These are phyloP conservation scores for Xenosphaeropsis pyriputrescens DNA, from an alignment of 2,329 filamentous ascomycete genomes.

Conservation along the genomic window DNA sequence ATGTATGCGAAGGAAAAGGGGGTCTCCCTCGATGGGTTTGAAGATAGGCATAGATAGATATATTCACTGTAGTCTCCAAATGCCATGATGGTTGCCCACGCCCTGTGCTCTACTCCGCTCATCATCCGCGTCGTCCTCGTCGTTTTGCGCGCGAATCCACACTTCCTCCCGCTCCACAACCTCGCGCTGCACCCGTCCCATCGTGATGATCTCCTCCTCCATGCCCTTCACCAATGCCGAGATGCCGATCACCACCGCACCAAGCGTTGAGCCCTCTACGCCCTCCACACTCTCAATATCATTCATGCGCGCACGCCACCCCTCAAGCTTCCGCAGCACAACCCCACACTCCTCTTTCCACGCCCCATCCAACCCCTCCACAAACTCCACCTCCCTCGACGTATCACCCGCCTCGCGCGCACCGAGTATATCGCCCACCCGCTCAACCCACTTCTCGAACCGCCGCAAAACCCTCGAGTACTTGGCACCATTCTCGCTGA, in stretches of 20 bases:
- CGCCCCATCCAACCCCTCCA: conserved; percentile 21
- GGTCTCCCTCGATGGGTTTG: too few species aligned
- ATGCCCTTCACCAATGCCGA: not conserved
- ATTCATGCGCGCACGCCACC: conserved; percentile 31
- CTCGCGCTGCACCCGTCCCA: conserved; percentile 46
- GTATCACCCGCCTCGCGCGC: conserved; percentile 20
- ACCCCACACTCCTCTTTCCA: conserved; percentile 44
- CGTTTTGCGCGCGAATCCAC: conserved; percentile 42
- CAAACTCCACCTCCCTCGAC: conserved; percentile 19
- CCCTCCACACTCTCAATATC: conserved; percentile 23
- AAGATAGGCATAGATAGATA: too few species aligned
- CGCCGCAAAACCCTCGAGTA: conserved; percentile 36
- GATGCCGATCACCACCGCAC: not conserved
- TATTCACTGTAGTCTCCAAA: not conserved
- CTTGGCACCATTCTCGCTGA: conserved; percentile 39
- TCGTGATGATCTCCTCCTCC: conserved; percentile 15
- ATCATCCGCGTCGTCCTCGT: conserved; percentile 15
- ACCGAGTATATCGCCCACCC: conserved; percentile 29
- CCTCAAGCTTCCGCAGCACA: conserved; percentile 37
- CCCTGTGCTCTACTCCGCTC: not conserved
- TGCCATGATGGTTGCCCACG: not conserved
- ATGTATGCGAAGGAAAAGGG: too few species aligned
- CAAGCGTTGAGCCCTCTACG: conserved; percentile 3
- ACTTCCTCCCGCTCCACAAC: conserved; percentile 37
- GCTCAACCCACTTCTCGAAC: conserved; percentile 45